Conservation (phyloP, 306 rosid species). For the Chamaecrista fasciculata region DNA sequence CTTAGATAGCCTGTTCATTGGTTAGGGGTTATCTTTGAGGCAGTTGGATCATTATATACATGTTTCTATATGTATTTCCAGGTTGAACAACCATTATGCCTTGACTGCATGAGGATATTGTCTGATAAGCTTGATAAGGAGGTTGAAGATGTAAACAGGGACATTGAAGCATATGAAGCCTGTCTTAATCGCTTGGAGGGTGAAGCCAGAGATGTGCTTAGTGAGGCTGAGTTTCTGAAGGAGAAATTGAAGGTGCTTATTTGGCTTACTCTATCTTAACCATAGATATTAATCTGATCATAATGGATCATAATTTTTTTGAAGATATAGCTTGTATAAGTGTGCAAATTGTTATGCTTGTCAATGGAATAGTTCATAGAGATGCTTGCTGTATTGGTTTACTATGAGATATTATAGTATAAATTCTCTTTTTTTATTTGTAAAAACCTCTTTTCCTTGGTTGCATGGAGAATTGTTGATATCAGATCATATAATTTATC, state of each 20-base stretch:
- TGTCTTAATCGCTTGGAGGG: constrained; percentile 90
- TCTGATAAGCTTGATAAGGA: constrained; percentile 94
- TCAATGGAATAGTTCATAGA: not conserved
- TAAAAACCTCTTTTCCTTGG: constrained; percentile 4
- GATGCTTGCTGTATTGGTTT: constrained; percentile 21
- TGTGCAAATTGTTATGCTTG: not conserved
- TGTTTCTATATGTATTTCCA: constrained; percentile 37
- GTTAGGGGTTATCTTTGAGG: not conserved
- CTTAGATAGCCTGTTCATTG: not conserved
- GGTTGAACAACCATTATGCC: constrained; percentile 97
- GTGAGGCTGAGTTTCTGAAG: constrained; percentile 90
- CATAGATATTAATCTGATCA: constrained; percentile 6
- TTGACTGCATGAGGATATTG: constrained; percentile 92
- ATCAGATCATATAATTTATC: not conserved
- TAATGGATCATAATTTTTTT: not conserved
- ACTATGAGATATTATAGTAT: constrained; percentile 6
- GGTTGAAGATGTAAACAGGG: constrained; percentile 89
- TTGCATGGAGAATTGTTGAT: not conserved
- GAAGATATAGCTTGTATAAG: not conserved
- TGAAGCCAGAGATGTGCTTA: constrained; percentile 71
- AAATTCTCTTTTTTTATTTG: not conserved
- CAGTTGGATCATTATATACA: not conserved
- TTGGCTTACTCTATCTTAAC: constrained; percentile 19
- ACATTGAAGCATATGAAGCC: constrained; percentile 83
- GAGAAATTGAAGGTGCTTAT: constrained; percentile 80